Evolutionary conservation across 176 grass and related monocot species (phyloP).

Genomic region (Luzula sylvatica): DNA sequence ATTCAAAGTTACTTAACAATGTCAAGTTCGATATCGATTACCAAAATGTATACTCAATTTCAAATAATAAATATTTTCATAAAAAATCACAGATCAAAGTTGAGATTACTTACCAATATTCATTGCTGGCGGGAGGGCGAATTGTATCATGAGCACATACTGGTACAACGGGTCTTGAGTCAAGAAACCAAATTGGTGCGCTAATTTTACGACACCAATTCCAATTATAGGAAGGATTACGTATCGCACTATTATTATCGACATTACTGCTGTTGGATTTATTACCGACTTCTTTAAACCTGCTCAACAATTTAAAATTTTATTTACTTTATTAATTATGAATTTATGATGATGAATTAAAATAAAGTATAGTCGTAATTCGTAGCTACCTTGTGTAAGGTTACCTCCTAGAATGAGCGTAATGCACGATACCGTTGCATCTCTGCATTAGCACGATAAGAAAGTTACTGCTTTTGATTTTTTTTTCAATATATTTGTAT

Average conservation of each 20-base stretch:
- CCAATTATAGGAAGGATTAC: constrained; percentile 40
- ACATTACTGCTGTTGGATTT: constrained; percentile 8
- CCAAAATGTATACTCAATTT: neutral
- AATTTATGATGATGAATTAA: neutral
- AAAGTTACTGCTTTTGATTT: too few species aligned
- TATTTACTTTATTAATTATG: neutral
- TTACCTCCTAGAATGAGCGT: constrained; percentile 62
- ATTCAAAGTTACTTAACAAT: neutral
- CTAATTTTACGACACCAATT: constrained; percentile 26
- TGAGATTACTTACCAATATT: constrained; percentile 30
- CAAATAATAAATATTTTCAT: too few species aligned
- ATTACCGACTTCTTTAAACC: constrained; percentile 35
- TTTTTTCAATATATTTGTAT: too few species aligned
- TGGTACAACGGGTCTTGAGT: constrained; percentile 46
- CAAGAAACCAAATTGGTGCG: constrained; percentile 35
- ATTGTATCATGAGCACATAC: constrained; percentile 67
- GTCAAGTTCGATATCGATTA: too few species aligned
- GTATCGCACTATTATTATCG: constrained; percentile 41
- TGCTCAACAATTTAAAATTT: constrained; percentile 12
- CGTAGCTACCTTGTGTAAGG: constrained; percentile 43
- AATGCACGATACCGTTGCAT: constrained; percentile 42
- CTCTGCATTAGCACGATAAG: constrained; percentile 22
- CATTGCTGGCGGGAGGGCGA: constrained; percentile 53
- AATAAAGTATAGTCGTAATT: neutral
- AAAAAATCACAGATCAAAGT: neutral